Percentiles rank a stretch among this genome's conserved stretches.
Evolutionary conservation across 345 rosid genomes (phyloP).

Genomic region (Corchorus capsularis): DNA sequence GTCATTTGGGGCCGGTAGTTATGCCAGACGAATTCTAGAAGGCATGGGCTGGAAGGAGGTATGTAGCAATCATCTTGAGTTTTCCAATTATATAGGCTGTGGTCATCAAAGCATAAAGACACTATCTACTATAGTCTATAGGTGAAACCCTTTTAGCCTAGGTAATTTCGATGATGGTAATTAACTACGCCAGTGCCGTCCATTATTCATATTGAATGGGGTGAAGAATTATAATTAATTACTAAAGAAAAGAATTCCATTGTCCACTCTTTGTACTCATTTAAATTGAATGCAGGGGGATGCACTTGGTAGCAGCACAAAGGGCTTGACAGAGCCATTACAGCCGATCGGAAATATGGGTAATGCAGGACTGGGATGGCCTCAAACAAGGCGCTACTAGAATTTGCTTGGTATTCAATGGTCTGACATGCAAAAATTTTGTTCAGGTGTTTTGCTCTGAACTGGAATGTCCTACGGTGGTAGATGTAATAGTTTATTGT

Average conservation of each 20-base stretch:
- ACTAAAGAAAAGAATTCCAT: not conserved
- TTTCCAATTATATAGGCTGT: not conserved
- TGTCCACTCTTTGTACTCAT: not conserved
- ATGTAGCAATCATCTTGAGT: constrained; percentile 14
- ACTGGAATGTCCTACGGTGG: too few relatives aligned
- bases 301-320: constrained; percentile 57
- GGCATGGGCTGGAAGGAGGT: constrained; percentile 96
- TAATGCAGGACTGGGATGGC: constrained; percentile 77
- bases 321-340: constrained; percentile 72
- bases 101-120: not conserved
- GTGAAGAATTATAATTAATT: not conserved
- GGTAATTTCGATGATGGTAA: not conserved
- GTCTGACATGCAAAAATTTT: not conserved
- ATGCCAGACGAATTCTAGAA: constrained; percentile 75
- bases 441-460: not conserved
- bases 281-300: constrained; percentile 57
- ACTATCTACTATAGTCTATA: not conserved
- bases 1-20: constrained; percentile 79
- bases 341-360: constrained; percentile 73
- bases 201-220: not conserved
- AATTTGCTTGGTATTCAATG: not conserved
- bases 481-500: not conserved
- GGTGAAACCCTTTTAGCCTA: not conserved
- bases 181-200: not conserved
- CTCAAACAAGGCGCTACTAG: constrained; percentile 34